These are phyloP conservation scores for Cicer cuneatum DNA, from an alignment of 306 rosid species.

Conservation along the genomic window DNA sequence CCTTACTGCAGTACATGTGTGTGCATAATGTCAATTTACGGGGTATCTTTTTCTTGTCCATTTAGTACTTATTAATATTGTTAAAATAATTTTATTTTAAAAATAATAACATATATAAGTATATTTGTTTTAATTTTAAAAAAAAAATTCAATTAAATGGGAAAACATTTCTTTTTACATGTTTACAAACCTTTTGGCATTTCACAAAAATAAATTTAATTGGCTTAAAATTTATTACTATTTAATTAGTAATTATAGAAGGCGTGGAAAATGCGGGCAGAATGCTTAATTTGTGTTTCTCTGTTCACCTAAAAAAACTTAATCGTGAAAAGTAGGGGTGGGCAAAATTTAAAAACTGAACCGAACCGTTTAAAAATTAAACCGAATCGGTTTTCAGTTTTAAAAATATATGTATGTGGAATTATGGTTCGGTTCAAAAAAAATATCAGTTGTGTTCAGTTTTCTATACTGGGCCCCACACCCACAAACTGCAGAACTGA, in stretches of 20 bases:
- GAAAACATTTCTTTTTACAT: no score
- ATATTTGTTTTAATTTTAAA: neutral
- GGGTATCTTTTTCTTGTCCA: neutral
- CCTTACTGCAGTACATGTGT: neutral
- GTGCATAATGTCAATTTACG: neutral
- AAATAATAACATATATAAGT: neutral
- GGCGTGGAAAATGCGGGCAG: constrained; percentile 28
- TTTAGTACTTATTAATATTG: neutral
- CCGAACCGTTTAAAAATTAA: no score
- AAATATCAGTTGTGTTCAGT: no score
- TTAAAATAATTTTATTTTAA: neutral
- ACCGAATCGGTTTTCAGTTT: no score
- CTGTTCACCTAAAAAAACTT: neutral
- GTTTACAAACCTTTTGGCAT: neutral
- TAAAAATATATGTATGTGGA: no score
- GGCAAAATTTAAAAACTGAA: no score
- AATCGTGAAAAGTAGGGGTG: constrained; percentile 28
- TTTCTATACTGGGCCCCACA: no score
- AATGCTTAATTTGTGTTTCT: no score
- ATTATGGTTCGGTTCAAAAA: no score
- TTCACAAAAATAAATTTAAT: no score
- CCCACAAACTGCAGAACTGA: no score
- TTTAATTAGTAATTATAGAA: neutral
- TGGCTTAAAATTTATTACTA: neutral
- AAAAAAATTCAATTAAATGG: no score